Evolutionary conservation across 2,329 filamentous ascomycete genomes (phyloP).

Genomic region (Dothiorella sarmentorum): DNA sequence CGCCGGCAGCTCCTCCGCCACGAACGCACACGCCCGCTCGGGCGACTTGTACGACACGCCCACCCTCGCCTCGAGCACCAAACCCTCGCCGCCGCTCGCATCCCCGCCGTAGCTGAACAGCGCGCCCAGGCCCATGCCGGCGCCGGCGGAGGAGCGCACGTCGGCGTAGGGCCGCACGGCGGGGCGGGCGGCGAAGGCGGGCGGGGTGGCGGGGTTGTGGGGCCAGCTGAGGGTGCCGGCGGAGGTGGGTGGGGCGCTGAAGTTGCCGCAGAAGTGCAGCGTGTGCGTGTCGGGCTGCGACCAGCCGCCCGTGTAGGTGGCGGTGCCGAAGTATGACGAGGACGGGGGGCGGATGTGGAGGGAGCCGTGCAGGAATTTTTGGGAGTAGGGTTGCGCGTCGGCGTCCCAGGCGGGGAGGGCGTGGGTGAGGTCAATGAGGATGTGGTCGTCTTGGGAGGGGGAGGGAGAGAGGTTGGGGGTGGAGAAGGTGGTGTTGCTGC

Average conservation of each 20-base stretch:
- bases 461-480: constrained; percentile 15
- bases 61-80: constrained; percentile 51
- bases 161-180: constrained; percentile 21
- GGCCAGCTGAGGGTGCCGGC: constrained; percentile 24
- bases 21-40: constrained; percentile 62
- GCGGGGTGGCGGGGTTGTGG: constrained; percentile 21
- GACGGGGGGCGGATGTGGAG: constrained; percentile 26
- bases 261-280: constrained; percentile 35
- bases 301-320: constrained; percentile 44
- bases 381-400: constrained; percentile 21
- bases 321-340: constrained; percentile 45
- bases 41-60: constrained; percentile 65
- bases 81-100: constrained; percentile 23
- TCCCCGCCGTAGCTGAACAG: constrained; percentile 42
- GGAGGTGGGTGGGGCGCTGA: constrained; percentile 27
- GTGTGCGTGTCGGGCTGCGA: constrained; percentile 36
- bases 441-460: constrained; percentile 35
- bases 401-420: constrained; percentile 40
- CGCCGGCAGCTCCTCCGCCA: constrained; percentile 50
- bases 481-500: constrained; percentile 1
- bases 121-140: constrained; percentile 39
- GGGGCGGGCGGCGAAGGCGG: constrained; percentile 18
- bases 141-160: constrained; percentile 21
- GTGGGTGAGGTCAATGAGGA: constrained; percentile 50
- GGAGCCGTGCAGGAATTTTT: constrained; percentile 22